Conservation (phyloP, 2,329 filamentous ascomycete species). For the Exophiala aquamarina region DNA sequence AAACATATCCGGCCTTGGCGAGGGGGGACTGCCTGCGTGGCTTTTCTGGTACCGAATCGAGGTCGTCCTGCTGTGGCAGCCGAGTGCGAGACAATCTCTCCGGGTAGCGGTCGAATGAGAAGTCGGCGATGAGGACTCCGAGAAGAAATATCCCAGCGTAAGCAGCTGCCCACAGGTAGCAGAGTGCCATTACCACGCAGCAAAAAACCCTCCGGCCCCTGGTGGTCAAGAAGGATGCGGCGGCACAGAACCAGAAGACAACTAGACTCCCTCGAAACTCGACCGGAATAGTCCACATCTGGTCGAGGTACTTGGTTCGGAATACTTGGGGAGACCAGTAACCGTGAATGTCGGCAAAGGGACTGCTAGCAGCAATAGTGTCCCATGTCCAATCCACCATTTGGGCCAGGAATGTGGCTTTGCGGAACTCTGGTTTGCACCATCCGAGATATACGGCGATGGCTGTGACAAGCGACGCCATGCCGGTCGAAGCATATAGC, state of each 20-base stretch:
- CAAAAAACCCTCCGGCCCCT: slow-evolving; percentile 5
- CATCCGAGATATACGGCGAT: slow-evolving; percentile 9
- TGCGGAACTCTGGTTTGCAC: slow-evolving; percentile 5
- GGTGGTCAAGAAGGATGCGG: slow-evolving; percentile 5
- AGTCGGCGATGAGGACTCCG: slow-evolving; percentile 16
- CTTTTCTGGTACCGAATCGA: not conserved
- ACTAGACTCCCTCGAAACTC: slow-evolving; percentile 43
- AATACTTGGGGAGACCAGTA: slow-evolving; percentile 14
- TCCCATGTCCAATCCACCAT: slow-evolving; percentile 15
- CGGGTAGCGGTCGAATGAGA: slow-evolving; percentile 11
- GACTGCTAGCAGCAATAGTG: slow-evolving; percentile 10
- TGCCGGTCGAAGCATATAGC: slow-evolving; percentile 27
- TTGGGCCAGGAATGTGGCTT: slow-evolving; percentile 17
- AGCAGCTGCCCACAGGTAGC: slow-evolving; percentile 14
- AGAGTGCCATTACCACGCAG: slow-evolving; percentile 7
- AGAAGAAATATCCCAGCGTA: slow-evolving; percentile 14
- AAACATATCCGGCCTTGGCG: slow-evolving; percentile 4
- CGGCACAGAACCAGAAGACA: slow-evolving; percentile 17
- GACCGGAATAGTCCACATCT: slow-evolving; percentile 46
- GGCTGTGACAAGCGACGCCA: slow-evolving; percentile 10
- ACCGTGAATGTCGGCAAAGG: slow-evolving; percentile 15
- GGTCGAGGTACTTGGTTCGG: slow-evolving; percentile 15
- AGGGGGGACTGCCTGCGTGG: not conserved
- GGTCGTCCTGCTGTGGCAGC: slow-evolving; percentile 4
- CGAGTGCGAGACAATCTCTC: slow-evolving; percentile 7